Evolutionary conservation across 2,329 filamentous ascomycete species (phyloP), one percentile per base, ranked within the genome.

Genomic region (Microdochium paspali): DNA sequence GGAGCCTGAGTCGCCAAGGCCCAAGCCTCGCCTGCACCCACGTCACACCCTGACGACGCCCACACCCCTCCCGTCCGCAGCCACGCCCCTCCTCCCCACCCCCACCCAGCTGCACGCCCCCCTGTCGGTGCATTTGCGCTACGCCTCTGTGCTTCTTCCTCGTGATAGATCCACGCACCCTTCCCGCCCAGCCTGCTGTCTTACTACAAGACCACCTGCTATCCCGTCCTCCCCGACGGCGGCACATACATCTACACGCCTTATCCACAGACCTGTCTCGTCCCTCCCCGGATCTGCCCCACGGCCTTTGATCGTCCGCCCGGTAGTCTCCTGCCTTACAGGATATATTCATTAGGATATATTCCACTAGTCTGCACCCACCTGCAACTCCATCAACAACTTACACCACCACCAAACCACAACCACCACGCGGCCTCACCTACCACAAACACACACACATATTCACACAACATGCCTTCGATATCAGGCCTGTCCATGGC

Each of bases 401-500:
- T 25, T 26, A 24, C 23, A 44, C 42, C 7, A 9, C 32, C 32
- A 6, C 32, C 32, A 40, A 7, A 40, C 51, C 51, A 28, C 13
- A 7, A 28, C 13, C 26, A 28, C 26, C 53, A 47, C n/a, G n/a
- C n/a, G n/a, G n/a, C n/a, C n/a, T n/a, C n/a, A n/a, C n/a, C n/a
- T n/a, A n/a, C 51, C 53, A 46, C 52, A 46, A 54, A 45, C 56
- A 61, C 54, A 61, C 48, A 53, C 56, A 62, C 46, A 52, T 47
- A 50, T 49, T 18, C 13, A 21, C 43, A 44, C 57, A 68, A 44
- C 56, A 78, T 77, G 74, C 67, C 69, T 53, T 71, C 70, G 57
- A 62, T 66, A 63, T 58, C 62, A 53, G 66, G 66, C 51, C 66
- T 79, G 59, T 65, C 65, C 61, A 64, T 68, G 61, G 67, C 67